Conservation (phyloP, 768 basidiomycete genomes). For the Russula sp. region DNA sequence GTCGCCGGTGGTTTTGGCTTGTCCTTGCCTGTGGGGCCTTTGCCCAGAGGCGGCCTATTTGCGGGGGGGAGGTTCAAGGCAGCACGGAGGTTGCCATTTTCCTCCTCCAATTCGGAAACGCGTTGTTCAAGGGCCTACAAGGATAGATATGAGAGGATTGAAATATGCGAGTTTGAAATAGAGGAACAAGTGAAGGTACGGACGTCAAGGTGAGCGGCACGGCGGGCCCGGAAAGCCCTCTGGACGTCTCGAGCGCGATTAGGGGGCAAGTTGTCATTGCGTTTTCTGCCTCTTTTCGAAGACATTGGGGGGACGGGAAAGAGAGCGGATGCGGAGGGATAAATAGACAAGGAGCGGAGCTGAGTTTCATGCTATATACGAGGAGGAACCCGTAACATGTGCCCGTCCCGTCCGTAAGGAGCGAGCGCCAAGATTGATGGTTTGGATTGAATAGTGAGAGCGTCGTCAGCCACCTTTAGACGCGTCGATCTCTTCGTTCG, state of each 20-base stretch:
- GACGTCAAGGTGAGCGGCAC: conserved; percentile 82
- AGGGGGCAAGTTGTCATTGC: conserved; percentile 72
- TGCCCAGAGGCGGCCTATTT: conserved; percentile 63
- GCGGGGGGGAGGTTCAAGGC: conserved; percentile 69
- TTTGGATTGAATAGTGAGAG: conserved; percentile 5
- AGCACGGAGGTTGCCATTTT: conserved; percentile 67
- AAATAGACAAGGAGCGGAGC: conserved; percentile 30
- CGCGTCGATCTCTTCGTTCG: conserved; percentile 26
- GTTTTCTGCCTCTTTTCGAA: conserved; percentile 80
- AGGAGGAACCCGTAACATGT: conserved; percentile 32
- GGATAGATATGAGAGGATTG: conserved; percentile 20
- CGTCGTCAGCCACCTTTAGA: conserved; percentile 25
- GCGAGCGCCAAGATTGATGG: conserved; percentile 17
- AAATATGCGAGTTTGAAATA: conserved; percentile 23
- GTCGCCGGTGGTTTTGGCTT: conserved; percentile 42
- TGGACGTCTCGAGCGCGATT: conserved; percentile 85
- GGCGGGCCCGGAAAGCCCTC: conserved; percentile 79
- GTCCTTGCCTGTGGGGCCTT: conserved; percentile 84
- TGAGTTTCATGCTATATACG: conserved; percentile 24
- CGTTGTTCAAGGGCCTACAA: conserved; percentile 71
- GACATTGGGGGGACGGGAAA: conserved; percentile 43
- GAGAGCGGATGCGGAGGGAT: conserved; percentile 27
- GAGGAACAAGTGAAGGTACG: conserved; percentile 21
- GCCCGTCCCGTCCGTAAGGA: conserved; percentile 23
- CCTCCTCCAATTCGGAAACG: conserved; percentile 76